Evolutionary conservation across 2,329 filamentous ascomycete genomes (phyloP), one percentile per base, ranked within the genome.

Genomic region (Fusarium sp.): DNA sequence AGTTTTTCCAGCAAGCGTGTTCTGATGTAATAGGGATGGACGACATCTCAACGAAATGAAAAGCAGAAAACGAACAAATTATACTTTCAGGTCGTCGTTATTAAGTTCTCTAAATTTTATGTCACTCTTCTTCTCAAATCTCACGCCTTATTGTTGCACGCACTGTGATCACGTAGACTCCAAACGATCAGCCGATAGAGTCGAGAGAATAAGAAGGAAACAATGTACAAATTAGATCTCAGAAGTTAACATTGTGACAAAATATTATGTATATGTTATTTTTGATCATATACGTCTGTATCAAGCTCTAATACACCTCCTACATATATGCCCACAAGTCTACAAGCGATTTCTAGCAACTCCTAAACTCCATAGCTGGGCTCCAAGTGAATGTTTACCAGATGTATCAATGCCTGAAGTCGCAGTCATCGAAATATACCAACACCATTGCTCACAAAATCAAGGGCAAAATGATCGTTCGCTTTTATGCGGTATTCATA

Each of bases 1-100:
- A 69, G 35, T 39, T 45, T 60, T 66, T 41, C 15, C 20, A 73
- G 65, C 65, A 64, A 70, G 70, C 72, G 72, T 73, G 26, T 57
- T 69, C 35, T 65, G 63, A 68, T 59, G 42, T 45, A 69, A 57
- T 47, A 57, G 35, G 36, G 53, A 32, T 62, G 59, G 42, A 60
- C 72, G 59, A 32, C 41, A 42, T 44, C 60, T 66, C 32, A 38
- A 55, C 35, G 41, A 53, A 45, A 28, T 57, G 24, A 38, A 66
- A 65, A 56, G 53, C 30, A 48, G 41, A 57, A 69, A 59, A 24
- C 22, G 36, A 39, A 30, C 35, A 55, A 26, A 41, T 17, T 17
- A 45, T 59, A 35, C 35, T 48, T 53, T 38, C 22, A 35, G 20
- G 35, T n/a, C 28, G 55, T 53, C 26, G 24, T 62, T 42, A 30